Evolutionary conservation across 78 protist genomes (phyloP), one percentile per base, ranked within the genome.

Genomic region (Paratrimastix pyriformis): DNA sequence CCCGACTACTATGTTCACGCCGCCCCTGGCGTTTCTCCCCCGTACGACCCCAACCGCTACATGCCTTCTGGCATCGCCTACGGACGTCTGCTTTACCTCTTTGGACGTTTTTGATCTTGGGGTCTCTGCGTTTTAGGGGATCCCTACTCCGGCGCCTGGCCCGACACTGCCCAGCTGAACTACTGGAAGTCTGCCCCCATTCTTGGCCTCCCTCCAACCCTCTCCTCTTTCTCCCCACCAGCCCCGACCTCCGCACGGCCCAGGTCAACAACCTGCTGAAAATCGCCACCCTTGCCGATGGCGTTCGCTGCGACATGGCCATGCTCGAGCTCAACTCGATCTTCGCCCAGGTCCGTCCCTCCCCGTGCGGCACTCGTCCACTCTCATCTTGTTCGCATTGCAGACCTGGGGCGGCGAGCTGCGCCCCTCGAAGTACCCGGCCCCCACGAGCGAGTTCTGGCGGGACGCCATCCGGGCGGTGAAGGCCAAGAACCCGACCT

Each of bases 251-350:
- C n/a, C 39, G 44, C 30, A 2, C 62, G 8, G 29, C 15, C 44
- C 32, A 13, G 32, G 29, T 65, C 32, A 21, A 1, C 48, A 44
- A 79, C 21, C 43, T 84, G 46, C 0, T 62, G 40, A 76, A 54
- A 3, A 80, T 86, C 21, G 90, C 93, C 1, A 26, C 79, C 6
- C 43, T 76, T 7, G 44, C 86, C 1, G 94, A 91, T 68, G 93
- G 83, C 0, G 86, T 91, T 57, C 72, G 94, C 33, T 80, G 86
- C 64, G 94, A 91, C 74, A 91, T 91, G 94, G 89, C 94, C 3
- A 86, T 86, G 76, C 60, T 91, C 30, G 40, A 83, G 45, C 39
- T 91, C 37, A 91, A 91, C 66, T 33, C 65, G 48, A 29, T 81
- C 18, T 45, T 90, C 62, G 18, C 32, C 54, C 72, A 4, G 24